phyloP scores from a whole-genome alignment of 768 basidiomycete genomes.

The Serendipita indica region DNA sequence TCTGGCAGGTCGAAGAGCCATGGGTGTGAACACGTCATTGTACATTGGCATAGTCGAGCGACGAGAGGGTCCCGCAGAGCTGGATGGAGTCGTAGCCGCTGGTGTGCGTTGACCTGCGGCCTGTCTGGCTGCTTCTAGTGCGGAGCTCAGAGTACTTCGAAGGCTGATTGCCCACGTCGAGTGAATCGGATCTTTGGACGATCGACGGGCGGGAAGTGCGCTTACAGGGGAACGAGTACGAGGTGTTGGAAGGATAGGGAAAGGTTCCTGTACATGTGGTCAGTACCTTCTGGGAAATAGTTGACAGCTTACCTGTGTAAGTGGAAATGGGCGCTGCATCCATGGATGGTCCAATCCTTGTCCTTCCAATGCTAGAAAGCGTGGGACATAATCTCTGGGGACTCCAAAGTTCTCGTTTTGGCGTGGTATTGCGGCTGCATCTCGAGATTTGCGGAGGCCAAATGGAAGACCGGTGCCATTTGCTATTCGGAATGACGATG shows the following conservation, averaged over 20 bases:
- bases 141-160: neutral
- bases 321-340: slow-evolving; percentile 12
- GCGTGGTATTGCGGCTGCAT: no score
- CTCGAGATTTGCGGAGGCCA: no score
- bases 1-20: neutral
- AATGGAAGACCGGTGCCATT: no score
- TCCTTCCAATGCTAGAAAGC: slow-evolving; percentile 23
- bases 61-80: neutral
- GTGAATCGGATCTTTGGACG: neutral
- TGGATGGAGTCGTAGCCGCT: neutral
- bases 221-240: neutral
- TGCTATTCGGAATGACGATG: no score
- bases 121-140: neutral
- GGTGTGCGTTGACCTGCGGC: neutral
- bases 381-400: slow-evolving; percentile 16
- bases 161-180: neutral
- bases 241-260: neutral
- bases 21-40: neutral
- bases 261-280: neutral
- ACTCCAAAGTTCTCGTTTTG: slow-evolving; percentile 3
- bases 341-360: slow-evolving; percentile 24
- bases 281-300: no score
- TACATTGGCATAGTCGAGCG: neutral
- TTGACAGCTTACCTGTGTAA: neutral
- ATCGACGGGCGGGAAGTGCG: neutral